A percentile compares a stretch with the other conserved stretches of the same genome.
These are phyloP conservation scores for Cryphonectria japonica DNA, from an alignment of 2,329 filamentous ascomycete species.

Conservation along the genomic window DNA sequence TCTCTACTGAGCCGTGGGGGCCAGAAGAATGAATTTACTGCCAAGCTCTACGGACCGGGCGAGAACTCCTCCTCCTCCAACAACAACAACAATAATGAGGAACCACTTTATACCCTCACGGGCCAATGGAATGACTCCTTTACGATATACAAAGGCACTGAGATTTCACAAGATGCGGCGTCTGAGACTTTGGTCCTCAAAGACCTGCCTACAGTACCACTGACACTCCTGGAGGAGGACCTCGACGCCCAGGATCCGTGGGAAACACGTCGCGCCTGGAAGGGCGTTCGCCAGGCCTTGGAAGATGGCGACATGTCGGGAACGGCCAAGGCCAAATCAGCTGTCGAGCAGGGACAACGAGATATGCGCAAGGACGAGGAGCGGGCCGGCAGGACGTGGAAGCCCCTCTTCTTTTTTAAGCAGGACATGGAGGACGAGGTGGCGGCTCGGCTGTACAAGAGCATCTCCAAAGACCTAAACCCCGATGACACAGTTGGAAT, in stretches of 20 bases:
- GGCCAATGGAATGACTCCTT: constrained; percentile 37
- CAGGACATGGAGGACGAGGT: constrained; percentile 4
- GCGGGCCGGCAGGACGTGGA: constrained; percentile 15
- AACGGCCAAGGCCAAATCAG: constrained; percentile 22
- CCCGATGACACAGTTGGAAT: constrained; percentile 21
- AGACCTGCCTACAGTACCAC: constrained; percentile 23
- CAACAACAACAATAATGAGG: not conserved
- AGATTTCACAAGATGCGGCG: constrained; percentile 10
- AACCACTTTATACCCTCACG: constrained; percentile 36
- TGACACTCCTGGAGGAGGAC: constrained; percentile 17
- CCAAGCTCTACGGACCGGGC: constrained; percentile 31
- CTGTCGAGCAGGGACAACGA: constrained; percentile 24
- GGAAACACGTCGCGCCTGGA: constrained; percentile 26
- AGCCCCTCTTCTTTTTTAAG: constrained; percentile 24
- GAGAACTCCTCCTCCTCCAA: not conserved
- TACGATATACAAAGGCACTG: constrained; percentile 29
- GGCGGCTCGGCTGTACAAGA: constrained; percentile 19
- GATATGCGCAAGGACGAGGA: constrained; percentile 19
- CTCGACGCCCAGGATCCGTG: constrained; percentile 21
- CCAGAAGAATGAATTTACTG: constrained; percentile 33
- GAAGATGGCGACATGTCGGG: constrained; percentile 17
- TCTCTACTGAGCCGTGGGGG: constrained; percentile 29
- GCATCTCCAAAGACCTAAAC: constrained; percentile 16
- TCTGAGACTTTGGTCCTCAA: constrained; percentile 14
- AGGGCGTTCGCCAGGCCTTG: constrained; percentile 20